Evolutionary conservation across 331 rosid genomes (phyloP), one percentile per base, ranked within the genome.

Genomic region (Cydonia oblonga): DNA sequence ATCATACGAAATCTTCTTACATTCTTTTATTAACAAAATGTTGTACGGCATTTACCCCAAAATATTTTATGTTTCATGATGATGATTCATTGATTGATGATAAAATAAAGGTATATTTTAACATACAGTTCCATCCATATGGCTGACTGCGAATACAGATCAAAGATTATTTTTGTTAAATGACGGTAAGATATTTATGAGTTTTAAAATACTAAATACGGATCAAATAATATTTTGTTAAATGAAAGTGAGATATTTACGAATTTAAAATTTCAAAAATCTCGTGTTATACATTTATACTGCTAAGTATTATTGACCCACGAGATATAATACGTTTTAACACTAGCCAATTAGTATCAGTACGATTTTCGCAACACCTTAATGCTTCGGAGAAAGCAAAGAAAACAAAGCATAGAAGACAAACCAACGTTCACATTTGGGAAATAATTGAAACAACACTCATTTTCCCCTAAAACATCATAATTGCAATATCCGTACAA

Each of bases 401-500:
- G 42, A 18, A 62, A 29, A 9, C 14, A 18, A 30, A 6, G n/a
- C 24, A 22, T n/a, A 2, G 9, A 6, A 19, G 66, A 28, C 69
- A 65, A 35, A 35, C 4, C 56, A 67, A 67, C 71, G 71, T 67
- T 67, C 71, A 67, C 30, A 67, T 67, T 38, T 24, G 58, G 58
- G 58, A 4, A 20, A 12, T 22, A 4, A 23, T 40, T 14, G 29
- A 44, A 23, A 5, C 1, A 7, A 22, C n/a, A 15, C 19, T 13
- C 32, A 28, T 9, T 53, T 54, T 40, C 15, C 56, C 59, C 35
- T 4, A 25, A 66, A 77, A 49, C 63, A 60, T 30, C 33, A 73
- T 81, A 24, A 77, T 38, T 38, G 42, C 42, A 38, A 3, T 38
- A 38, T 38, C 42, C 42, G 42, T 9, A 1, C 56, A 22, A 6